Base-by-base conservation (phyloP, 1,284 basidiomycete genomes). In the Ceratobasidium papillatum region DNA sequence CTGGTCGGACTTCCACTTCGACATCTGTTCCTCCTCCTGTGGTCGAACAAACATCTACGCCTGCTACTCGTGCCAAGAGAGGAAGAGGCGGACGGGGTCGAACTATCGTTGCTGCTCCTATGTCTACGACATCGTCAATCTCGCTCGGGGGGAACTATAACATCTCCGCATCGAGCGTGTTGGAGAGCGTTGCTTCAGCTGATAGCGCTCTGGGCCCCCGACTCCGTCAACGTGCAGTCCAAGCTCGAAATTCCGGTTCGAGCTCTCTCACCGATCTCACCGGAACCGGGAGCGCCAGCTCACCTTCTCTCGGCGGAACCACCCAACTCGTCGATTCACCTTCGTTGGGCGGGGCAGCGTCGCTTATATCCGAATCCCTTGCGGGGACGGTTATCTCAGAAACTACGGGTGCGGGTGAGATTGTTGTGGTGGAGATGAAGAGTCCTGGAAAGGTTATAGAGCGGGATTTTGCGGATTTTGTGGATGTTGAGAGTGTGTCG, bases 261-360 rank as follows among this genome's bases (percentile, higher is more conserved):
- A n/a, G n/a, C n/a, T n/a, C n/a, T n/a, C n/a, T n/a, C n/a, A n/a
- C n/a, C n/a, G n/a, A n/a, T n/a, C n/a, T n/a, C n/a, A n/a, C n/a
- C n/a, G n/a, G n/a, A n/a, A n/a, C n/a, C n/a, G n/a, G n/a, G n/a
- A n/a, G n/a, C n/a, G n/a, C n/a, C n/a, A n/a, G n/a, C n/a, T n/a
- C n/a, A n/a, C n/a, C n/a, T n/a, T n/a, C n/a, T n/a, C n/a, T n/a
- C n/a, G n/a, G n/a, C n/a, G n/a, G n/a, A n/a, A n/a, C n/a, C n/a
- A n/a, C n/a, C n/a, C n/a, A n/a, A n/a, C n/a, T n/a, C n/a, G n/a
- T n/a, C 19, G 45, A n/a, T 38, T 68, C 65, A 17, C 65, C 65
- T 19, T 68, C 65, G 36, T 54, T 68, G 34, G 65, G 65, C 47
- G 65, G 65, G 65, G n/a, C n/a, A n/a, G n/a, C 34, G 36, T 43